Base-by-base conservation (phyloP, 371 early-diverging fungal species). In the Batrachochytrium dendrobatidis region DNA sequence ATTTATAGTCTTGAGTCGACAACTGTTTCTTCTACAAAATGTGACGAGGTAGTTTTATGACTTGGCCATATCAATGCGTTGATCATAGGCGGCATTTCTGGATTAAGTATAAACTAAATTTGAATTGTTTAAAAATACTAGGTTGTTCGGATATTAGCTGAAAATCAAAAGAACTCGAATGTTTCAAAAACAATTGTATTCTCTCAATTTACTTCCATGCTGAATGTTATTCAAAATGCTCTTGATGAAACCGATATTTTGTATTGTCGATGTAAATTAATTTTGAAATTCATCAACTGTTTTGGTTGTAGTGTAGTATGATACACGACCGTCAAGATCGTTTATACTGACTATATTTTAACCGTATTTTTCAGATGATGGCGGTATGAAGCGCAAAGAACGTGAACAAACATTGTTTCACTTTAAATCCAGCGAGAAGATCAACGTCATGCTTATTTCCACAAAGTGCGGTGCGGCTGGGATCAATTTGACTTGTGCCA, bases 401-500 rank as follows among this genome's bases (percentile, higher is more conserved):
- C 78, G 92, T 22, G 83, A 83, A 55, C 68, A 71, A 20, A 82
- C 82, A 0, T 54, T 90, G 10, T 30, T 67, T 10, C 45, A 62
- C n/a, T 91, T 91, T 67, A 64, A 75, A 5, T 56, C 39, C 10
- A 70, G 39, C 34, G 48, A 74, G 17, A 69, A 61, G 66, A 64
- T 58, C 0, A 60, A 56, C 8, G 85, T 92, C 0, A 65, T 94
- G 33, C 63, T 94, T 30, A 86, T 89, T 55, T 86, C 86, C 64
- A 70, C 92, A 39, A 77, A 83, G 52, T 84, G 89, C 43, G 82
- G 85, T 34, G 90, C 90, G 3, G 86, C 91, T 10, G 93, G 92
- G 0, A 65, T 94, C 26, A 93, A 93, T 61, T 62, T 94, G 56
- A 84, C 86, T 0, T 76, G 79, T 33, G 93, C 92, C 0, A 82